Evolutionary conservation across 2,329 filamentous ascomycete genomes (phyloP).

Genomic region (Neopestalotiopsis sp.): DNA sequence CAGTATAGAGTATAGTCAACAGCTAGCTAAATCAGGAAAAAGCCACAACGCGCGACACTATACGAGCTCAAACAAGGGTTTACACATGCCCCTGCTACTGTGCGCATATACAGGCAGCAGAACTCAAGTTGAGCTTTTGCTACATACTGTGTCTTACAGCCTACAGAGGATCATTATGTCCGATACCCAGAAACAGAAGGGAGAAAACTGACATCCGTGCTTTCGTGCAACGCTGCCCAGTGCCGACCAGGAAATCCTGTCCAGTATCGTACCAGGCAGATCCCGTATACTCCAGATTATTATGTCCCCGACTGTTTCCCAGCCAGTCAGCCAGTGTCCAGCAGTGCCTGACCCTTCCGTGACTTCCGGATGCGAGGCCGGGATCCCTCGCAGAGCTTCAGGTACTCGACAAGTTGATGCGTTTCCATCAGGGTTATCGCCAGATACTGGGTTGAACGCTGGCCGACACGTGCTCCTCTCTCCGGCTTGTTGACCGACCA

Average conservation of each 20-base stretch:
- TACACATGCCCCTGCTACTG: neutral
- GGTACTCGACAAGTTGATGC: neutral
- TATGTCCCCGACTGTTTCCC: neutral
- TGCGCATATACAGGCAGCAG: neutral
- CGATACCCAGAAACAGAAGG: neutral
- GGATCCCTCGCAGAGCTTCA: constrained; percentile 1
- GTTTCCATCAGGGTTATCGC: constrained; percentile 1
- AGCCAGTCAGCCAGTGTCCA: neutral
- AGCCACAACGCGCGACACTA: neutral
- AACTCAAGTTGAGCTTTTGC: neutral
- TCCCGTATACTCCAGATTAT: constrained; percentile 2
- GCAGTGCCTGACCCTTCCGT: neutral
- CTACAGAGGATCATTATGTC: neutral
- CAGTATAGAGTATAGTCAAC: neutral
- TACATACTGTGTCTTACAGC: neutral
- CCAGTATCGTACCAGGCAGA: neutral
- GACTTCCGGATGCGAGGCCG: constrained; percentile 16
- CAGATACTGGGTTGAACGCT: constrained; percentile 4
- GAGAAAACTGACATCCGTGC: neutral
- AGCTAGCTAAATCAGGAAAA: constrained; percentile 1
- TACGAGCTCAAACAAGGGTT: neutral
- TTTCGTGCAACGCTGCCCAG: constrained; percentile 15
- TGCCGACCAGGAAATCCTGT: constrained; percentile 1
- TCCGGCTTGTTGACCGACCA: constrained; percentile 5
- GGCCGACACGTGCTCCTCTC: constrained; percentile 10